Base-by-base conservation (phyloP, 192 early-diverging fungal genomes). In the Backusella mclennaniae region DNA sequence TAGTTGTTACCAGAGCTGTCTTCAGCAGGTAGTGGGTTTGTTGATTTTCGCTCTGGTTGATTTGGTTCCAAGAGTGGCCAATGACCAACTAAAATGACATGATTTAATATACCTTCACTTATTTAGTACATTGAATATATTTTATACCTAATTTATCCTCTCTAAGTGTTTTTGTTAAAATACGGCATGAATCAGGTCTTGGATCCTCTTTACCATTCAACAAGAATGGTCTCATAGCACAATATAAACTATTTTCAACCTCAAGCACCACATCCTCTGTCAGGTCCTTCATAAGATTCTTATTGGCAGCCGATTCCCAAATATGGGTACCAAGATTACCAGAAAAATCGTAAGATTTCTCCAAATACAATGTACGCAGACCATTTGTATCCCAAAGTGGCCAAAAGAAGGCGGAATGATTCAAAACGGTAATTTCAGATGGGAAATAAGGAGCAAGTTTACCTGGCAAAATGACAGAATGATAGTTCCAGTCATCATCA, bases 381-480 rank as follows among this genome's bases (percentile, higher is more conserved):
- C 84, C 83, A 35, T 66, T 63, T 14, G 71, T 76, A 44, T 82
- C 83, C 78, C 84, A 86, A 12, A 84, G 71, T 21, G 85, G 85
- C 83, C 80, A 85, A 39, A 86, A 86, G 67, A 85, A 84, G 17
- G 83, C 53, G 2, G 76, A 76, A n/a, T 84, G 76, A 12, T 76
- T 68, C 21, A 80, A 68, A 1, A 77, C 56, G 9, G 70, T 77
- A 26, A 86, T 73, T 46, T 85, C 85, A 17, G 42, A 9, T 1
- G 35, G 4, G 42, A 80, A 77, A 7, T 70, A 49, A 11, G 71
- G 41, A 8, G 82, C 80, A 1, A 87, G 71, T 56, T 76, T 69
- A 35, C 76, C 75, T 1, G 87, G 87, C 36, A 88, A 42, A 14
- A 77, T 42, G 14, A 88, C 85, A 0, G 85, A 89, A 63, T 86